Conservation (phyloP, 768 basidiomycete species). For the Pluteus cervinus region DNA sequence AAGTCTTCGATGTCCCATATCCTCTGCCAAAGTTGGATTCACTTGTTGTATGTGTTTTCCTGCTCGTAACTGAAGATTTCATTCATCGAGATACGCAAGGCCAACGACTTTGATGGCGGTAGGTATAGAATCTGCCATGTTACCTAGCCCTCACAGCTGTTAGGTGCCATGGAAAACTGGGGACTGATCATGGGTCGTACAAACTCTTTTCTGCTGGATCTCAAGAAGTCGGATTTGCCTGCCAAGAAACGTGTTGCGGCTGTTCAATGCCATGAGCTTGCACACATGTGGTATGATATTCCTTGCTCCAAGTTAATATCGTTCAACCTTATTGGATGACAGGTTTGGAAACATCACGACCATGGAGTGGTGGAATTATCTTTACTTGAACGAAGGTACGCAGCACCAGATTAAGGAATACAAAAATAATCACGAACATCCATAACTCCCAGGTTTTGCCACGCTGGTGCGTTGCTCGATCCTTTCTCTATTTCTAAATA, state of each 20-base stretch:
- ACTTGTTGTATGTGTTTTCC: constrained; percentile 52
- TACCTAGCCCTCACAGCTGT: constrained; percentile 3
- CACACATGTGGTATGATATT: constrained; percentile 61
- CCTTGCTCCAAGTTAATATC: neutral
- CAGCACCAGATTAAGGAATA: too few relatives aligned
- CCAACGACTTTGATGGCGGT: constrained; percentile 85
- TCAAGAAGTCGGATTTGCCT: constrained; percentile 61
- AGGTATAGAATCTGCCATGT: constrained; percentile 9
- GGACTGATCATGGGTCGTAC: constrained; percentile 90
- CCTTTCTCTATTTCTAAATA: neutral
- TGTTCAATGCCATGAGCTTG: constrained; percentile 82
- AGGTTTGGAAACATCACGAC: constrained; percentile 93
- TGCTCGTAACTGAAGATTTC: neutral
- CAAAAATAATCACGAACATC: neutral
- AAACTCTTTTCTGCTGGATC: constrained; percentile 72
- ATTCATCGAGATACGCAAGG: constrained; percentile 26
- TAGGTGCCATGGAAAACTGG: constrained; percentile 92
- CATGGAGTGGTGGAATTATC: constrained; percentile 89
- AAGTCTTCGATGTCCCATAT: constrained; percentile 87
- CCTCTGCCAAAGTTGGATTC: constrained; percentile 95
- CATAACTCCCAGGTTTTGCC: constrained; percentile 57
- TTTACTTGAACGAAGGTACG: constrained; percentile 74
- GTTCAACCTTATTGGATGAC: too few relatives aligned
- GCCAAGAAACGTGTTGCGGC: constrained; percentile 77
- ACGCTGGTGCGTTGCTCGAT: constrained; percentile 54